These are phyloP conservation scores for Carex scoparia DNA, from an alignment of 176 grass and related monocot genomes.

Conservation along the genomic window DNA sequence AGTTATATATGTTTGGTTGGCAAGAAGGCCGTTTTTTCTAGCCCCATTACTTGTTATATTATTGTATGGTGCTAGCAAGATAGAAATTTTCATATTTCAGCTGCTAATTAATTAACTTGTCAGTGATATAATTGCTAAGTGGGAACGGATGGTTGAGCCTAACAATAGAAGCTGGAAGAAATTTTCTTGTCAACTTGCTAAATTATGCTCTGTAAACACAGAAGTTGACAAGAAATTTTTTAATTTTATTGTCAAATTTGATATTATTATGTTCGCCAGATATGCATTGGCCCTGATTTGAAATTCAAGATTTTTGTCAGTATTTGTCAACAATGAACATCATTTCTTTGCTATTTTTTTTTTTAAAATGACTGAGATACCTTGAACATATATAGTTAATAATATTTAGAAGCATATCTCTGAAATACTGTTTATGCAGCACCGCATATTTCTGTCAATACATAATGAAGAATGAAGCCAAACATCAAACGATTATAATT, in stretches of 20 bases:
- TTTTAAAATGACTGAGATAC: not conserved
- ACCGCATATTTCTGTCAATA: not conserved
- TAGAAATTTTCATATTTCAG: not conserved
- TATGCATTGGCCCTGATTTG: not conserved
- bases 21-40: not conserved
- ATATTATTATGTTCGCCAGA: not conserved
- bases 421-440: not conserved
- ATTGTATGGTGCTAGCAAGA: not conserved
- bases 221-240: too few relatives aligned
- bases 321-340: not conserved
- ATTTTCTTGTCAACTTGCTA: too few relatives aligned
- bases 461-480: not conserved
- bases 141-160: too few relatives aligned
- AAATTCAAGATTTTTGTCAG: not conserved
- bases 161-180: too few relatives aligned
- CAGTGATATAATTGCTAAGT: not conserved
- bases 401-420: not conserved
- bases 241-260: too few relatives aligned
- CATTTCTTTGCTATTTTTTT: not conserved
- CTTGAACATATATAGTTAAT: not conserved
- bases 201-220: too few relatives aligned
- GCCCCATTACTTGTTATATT: not conserved
- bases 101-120: not conserved
- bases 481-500: not conserved
- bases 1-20: not conserved